Evolutionary conservation across 2,329 filamentous ascomycete genomes (phyloP).

Genomic region (Plectosphaerella sp.): DNA sequence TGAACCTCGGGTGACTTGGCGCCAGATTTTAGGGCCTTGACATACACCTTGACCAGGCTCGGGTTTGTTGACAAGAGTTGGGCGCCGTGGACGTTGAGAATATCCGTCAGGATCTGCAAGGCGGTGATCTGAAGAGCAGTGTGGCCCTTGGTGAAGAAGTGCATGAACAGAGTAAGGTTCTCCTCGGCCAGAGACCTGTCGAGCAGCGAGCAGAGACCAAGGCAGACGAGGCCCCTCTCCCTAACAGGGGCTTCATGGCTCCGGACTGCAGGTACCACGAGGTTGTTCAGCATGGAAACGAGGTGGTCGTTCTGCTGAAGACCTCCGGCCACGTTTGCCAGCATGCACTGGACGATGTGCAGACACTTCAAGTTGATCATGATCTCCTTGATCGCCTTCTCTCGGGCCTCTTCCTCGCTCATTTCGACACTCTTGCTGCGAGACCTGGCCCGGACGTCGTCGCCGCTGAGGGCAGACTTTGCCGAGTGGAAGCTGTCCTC

Average conservation of each 20-base stretch:
- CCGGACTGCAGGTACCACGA: conserved; percentile 91
- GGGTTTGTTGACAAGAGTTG: conserved; percentile 66
- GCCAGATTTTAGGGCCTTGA: conserved; percentile 72
- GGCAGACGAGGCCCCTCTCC: conserved; percentile 81
- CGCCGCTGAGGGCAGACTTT: conserved; percentile 73
- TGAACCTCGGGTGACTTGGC: conserved; percentile 70
- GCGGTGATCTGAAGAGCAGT: conserved; percentile 85
- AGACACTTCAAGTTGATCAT: conserved; percentile 98
- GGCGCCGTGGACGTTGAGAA: conserved; percentile 82
- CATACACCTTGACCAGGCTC: conserved; percentile 77
- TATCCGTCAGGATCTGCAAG: conserved; percentile 87
- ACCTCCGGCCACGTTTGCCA: conserved; percentile 85
- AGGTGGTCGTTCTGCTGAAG: conserved; percentile 85
- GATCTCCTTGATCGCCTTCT: conserved; percentile 82
- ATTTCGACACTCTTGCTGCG: conserved; percentile 35
- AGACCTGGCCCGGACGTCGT: conserved; percentile 50
- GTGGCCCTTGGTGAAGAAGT: conserved; percentile 93
- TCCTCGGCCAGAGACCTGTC: conserved; percentile 89
- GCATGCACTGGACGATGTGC: conserved; percentile 95
- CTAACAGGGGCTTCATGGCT: conserved; percentile 90
- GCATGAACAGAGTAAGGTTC: conserved; percentile 88
- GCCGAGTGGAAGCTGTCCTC: conserved; percentile 88
- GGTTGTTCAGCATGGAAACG: conserved; percentile 97
- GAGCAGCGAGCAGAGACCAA: conserved; percentile 86
- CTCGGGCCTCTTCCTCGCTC: conserved; percentile 61